Evolutionary conservation across 208 protist species (phyloP), one percentile per base, ranked within the genome.

Genomic region (Wallacemonas sp.): DNA sequence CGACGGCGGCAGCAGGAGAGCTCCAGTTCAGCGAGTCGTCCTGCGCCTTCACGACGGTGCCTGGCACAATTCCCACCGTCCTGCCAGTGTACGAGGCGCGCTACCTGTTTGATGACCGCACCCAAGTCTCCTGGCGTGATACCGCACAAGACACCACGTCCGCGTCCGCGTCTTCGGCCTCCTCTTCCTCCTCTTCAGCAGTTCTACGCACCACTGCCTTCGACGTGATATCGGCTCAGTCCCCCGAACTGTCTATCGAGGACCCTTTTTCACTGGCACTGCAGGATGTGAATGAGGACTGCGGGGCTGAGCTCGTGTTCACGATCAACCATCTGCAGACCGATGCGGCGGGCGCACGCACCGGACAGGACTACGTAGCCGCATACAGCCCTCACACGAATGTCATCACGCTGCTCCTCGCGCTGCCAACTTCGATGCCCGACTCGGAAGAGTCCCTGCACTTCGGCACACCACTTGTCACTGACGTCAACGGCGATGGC

Each of bases 211-310:
- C n/a, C n/a, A n/a, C n/a, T n/a, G n/a, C n/a, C n/a, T n/a, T n/a
- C n/a, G n/a, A n/a, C n/a, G n/a, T n/a, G n/a, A n/a, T n/a, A n/a
- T n/a, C n/a, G n/a, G n/a, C 15, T 26, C 24, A 26, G 28, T 15
- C 31, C 3, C 5, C n/a, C 28, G 6, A 3, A 8, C 28, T 58
- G n/a, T 8, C 1, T 19, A 19, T 58, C 17, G 6, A 6, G 14
- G 27, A 47, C 42, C 17, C 68, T 12, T 63, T 83, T 2, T 80
- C 78, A 26, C 42, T 91, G 15, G 34, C 61, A 14, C 41, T 75
- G 24, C 79, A 69, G 0, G 85, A 88, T 38, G 72, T 91, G 3
- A 77, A 88, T 56, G 85, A 77, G n/a, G 85, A 91, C 69, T 88
- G 82, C 58, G 65, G 34, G 12, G 67, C 73, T 17, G 85, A 91